These are phyloP conservation scores for Pythium insidiosum DNA, from an alignment of 352 stramenopile genomes.

Conservation along the genomic window DNA sequence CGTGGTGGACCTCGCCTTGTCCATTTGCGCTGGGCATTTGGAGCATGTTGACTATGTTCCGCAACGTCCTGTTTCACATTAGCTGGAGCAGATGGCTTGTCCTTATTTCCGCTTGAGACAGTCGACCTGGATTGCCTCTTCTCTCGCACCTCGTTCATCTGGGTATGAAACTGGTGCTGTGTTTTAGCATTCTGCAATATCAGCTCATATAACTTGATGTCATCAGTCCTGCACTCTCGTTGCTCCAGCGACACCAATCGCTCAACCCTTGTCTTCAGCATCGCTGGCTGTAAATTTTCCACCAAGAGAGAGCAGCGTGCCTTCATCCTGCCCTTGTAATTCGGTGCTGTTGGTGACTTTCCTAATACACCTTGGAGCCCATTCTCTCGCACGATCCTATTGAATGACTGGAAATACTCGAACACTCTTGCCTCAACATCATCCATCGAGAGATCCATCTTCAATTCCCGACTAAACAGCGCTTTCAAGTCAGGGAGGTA, in stretches of 20 bases:
- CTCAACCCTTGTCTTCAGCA: constrained; percentile 4
- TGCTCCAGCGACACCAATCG: background rate
- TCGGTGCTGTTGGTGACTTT: no score
- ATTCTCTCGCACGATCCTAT: constrained; percentile 13
- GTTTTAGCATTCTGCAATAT: constrained; percentile 12
- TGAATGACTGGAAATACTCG: constrained; percentile 13
- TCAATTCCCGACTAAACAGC: constrained; percentile 10
- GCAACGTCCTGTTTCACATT: no score
- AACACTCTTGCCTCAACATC: constrained; percentile 14
- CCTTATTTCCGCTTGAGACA: no score
- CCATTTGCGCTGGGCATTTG: no score
- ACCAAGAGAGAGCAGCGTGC: constrained; percentile 7
- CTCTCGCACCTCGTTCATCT: no score
- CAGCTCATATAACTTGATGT: constrained; percentile 6
- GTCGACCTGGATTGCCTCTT: no score
- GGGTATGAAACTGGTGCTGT: constrained; percentile 10
- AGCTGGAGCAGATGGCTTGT: no score
- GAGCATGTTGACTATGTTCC: no score
- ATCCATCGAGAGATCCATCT: constrained; percentile 11
- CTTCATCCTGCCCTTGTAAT: background rate
- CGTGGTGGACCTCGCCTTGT: background rate
- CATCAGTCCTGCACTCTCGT: background rate
- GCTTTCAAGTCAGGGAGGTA: constrained; percentile 4
- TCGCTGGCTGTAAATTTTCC: constrained; percentile 2
- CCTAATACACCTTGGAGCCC: constrained; percentile 8